Evolutionary conservation across 805 yeast genomes (phyloP).

Genomic region (Isabelozyma gotoi): DNA sequence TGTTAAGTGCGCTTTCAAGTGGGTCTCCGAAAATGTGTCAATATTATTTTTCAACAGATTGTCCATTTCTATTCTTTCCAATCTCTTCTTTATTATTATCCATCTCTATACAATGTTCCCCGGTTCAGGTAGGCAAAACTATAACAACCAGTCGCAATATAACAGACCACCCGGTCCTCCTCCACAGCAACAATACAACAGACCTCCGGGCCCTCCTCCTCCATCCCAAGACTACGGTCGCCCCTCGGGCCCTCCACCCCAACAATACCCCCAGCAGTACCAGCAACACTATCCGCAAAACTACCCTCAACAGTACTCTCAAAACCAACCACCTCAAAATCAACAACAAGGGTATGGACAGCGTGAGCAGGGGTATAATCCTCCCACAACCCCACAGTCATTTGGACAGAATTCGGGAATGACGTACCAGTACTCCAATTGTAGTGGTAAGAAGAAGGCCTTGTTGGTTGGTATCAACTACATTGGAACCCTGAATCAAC

Average conservation of each 20-base stretch:
- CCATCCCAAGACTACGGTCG: slow-evolving; percentile 13
- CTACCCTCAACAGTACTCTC: slow-evolving; percentile 10
- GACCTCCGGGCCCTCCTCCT: slow-evolving; percentile 16
- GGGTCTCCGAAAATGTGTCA: too few relatives aligned
- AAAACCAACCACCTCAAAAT: neutral
- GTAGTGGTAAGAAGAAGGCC: slow-evolving; percentile 37
- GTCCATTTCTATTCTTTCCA: neutral
- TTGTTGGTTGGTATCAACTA: slow-evolving; percentile 38
- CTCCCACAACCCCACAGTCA: slow-evolving; percentile 33
- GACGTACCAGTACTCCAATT: slow-evolving; percentile 39
- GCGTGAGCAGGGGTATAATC: slow-evolving; percentile 10
- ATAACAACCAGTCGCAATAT: slow-evolving; percentile 3
- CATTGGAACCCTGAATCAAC: slow-evolving; percentile 26
- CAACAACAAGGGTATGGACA: slow-evolving; percentile 3
- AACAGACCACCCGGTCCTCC: slow-evolving; percentile 16
- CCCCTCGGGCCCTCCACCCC: slow-evolving; percentile 6
- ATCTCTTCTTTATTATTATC: neutral
- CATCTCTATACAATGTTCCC: slow-evolving; percentile 10
- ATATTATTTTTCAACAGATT: too few relatives aligned
- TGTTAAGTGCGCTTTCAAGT: too few relatives aligned
- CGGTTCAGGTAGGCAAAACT: slow-evolving; percentile 13
- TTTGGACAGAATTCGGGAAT: slow-evolving; percentile 35
- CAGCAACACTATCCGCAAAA: slow-evolving; percentile 6
- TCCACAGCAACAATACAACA: too few relatives aligned
- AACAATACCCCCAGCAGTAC: slow-evolving; percentile 2